Evolutionary conservation across 1,284 basidiomycete species (phyloP), one percentile per base, ranked within the genome.

Genomic region (Xerocomus nothofagi): DNA sequence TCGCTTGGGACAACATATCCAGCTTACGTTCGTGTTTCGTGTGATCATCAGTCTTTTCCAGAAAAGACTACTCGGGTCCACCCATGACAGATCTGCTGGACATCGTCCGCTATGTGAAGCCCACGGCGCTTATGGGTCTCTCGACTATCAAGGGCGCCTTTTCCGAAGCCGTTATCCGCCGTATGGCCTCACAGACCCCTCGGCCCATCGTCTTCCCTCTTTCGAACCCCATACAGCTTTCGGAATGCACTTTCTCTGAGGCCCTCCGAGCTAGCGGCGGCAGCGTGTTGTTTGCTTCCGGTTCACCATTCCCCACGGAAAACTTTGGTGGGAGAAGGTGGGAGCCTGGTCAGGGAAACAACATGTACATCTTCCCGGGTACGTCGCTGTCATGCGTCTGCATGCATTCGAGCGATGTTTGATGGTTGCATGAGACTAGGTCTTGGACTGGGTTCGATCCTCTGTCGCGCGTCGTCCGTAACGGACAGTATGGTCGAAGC

Each of bases 161-260:
- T 73, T 81, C 77, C 53, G 77, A 86, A 50, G 73, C 79, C 11
- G 86, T 93, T 47, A 82, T 98, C 54, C 76, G 82, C 59, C 74
- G 80, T 11, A 95, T 98, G 93, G 83, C 87, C n/a, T 77, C 81
- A 42, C 76, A 91, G 58, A 97, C 96, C 73, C 75, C 82, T 18
- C 81, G 86, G 20, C 94, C 95, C 23, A 95, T 97, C 75, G 85
- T 98, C 69, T 97, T 98, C 80, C 92, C 95, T 41, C 83, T 98
- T n/a, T 93, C 91, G 30, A 98, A 98, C 74, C 95, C 95, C 26
- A 87, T 91, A 40, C 77, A 80, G 41, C 82, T 93, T 50, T 91
- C 88, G 32, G 91, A 93, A 67, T 89, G 88, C 64, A 86, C 88
- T 27, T 97, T 93, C 69, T 75, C 86, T 51, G 89, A 95, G 57